Percentiles rank a stretch among this genome's conserved stretches.
These are phyloP conservation scores for Lunularia cruciata DNA, from an alignment of 225 moss, liverwort and hornwort species.

Conservation along the genomic window DNA sequence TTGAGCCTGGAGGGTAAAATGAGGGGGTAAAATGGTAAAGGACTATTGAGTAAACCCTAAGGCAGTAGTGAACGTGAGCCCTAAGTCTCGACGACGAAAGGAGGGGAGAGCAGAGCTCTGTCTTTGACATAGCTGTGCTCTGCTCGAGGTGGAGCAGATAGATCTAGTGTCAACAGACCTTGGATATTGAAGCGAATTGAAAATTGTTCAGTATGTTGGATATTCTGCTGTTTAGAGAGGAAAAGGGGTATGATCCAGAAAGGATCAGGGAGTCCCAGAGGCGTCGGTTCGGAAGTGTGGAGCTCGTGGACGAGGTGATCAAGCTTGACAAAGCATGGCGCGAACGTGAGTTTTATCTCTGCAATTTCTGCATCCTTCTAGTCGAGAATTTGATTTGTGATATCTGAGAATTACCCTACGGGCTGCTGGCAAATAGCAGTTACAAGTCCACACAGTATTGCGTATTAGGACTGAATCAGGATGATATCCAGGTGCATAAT, in stretches of 20 bases:
- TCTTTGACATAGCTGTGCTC: not conserved
- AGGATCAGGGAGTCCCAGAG: constrained; percentile 69
- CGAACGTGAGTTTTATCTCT: constrained; percentile 30
- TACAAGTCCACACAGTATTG: too few relatives aligned
- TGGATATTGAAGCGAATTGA: constrained; percentile 9
- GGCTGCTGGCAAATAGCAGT: too few relatives aligned
- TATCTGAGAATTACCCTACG: too few relatives aligned
- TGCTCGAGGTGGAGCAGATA: not conserved
- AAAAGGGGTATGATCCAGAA: constrained; percentile 39
- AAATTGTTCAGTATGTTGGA: constrained; percentile 38
- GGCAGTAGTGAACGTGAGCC: not conserved
- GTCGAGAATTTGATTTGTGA: too few relatives aligned
- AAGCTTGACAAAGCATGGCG: constrained; percentile 67
- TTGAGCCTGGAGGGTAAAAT: not conserved
- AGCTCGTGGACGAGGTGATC: constrained; percentile 79
- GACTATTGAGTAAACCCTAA: constrained; percentile 15
- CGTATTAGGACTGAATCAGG: too few relatives aligned
- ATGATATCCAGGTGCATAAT: too few relatives aligned
- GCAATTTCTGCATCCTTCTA: too few relatives aligned
- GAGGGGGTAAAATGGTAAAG: not conserved
- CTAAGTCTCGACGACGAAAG: not conserved
- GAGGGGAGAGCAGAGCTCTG: not conserved
- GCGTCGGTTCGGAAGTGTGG: constrained; percentile 49
- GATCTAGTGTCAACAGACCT: not conserved
- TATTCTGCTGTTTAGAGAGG: constrained; percentile 40